Evolutionary conservation across 176 grass and related monocot species (phyloP).

Genomic region (Tillandsia leiboldiana): DNA sequence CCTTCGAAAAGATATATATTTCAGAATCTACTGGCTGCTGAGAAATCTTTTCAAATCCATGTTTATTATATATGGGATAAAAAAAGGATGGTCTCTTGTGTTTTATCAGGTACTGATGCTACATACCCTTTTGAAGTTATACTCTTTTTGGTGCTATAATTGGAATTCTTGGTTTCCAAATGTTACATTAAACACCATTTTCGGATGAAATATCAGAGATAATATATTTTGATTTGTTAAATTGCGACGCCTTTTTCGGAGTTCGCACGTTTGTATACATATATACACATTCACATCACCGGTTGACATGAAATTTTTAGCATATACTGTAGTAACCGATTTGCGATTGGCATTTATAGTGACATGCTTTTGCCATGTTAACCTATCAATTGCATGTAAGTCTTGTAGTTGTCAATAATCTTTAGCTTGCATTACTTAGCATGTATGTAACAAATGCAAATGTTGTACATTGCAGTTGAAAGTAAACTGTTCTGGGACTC

Average conservation of each 20-base stretch:
- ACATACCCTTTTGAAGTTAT: background rate
- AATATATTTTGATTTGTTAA: too few relatives aligned
- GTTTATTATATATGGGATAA: background rate
- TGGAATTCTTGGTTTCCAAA: too few relatives aligned
- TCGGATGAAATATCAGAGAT: too few relatives aligned
- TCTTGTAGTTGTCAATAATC: background rate
- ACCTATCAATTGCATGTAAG: background rate
- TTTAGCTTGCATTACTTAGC: background rate
- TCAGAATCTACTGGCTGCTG: slow-evolving; percentile 25
- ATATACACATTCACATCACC: too few relatives aligned
- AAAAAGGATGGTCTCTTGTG: too few relatives aligned
- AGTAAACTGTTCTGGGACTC: background rate
- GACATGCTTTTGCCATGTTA: background rate
- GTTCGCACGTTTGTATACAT: too few relatives aligned
- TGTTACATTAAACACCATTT: too few relatives aligned
- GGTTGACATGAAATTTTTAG: too few relatives aligned
- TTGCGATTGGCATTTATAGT: too few relatives aligned
- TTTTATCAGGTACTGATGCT: background rate
- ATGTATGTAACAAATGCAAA: background rate
- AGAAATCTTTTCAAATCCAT: background rate
- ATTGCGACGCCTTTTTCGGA: too few relatives aligned
- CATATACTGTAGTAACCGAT: too few relatives aligned
- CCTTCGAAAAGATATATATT: slow-evolving; percentile 21
- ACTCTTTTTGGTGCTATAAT: background rate
- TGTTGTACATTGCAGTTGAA: background rate